Base-by-base conservation (phyloP, 208 protist genomes). In the Trypanosoma conorhini region DNA sequence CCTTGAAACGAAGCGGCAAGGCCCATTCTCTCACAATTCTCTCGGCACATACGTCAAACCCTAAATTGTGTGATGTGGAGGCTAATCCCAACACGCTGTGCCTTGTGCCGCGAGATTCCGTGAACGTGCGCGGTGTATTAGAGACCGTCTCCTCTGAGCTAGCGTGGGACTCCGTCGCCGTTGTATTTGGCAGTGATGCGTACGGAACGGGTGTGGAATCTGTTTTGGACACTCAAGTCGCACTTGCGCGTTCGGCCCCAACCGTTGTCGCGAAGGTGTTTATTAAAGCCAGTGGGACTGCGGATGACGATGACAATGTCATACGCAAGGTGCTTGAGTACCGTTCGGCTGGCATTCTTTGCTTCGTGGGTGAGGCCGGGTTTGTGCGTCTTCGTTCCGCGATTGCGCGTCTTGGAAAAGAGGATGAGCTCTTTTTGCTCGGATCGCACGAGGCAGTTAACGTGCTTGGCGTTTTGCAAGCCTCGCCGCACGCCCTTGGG, bases 71-170 rank as follows among this genome's bases (percentile, higher is more conserved):
- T 69, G 85, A 91, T 46, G 71, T 77, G 17, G 24, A 46, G 12
- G 79, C 71, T 31, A 93, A 93, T 70, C 77, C 77, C 19, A 81
- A 72, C 26, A 90, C 77, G 2, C 68, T 96, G 3, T 96, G 91
- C 77, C 81, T 93, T 60, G 85, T 91, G n/a, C 86, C 87, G 60
- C 79, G 68, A 30, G 91, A 96, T 59, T 74, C 80, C 55, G 74
- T 89, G 55, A 93, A 92, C 72, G 59, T 91, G 0, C 86, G 80
- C 38, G 91, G 73, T 35, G 28, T 92, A 51, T 72, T 96, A 24
- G 86, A 96, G 64, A 70, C 85, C 28, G 77, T 68, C 12, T 85
- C 83, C n/a, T 80, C 74, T 40, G 71, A 83, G 61, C 77, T 96
- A 21, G 19, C n/a, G 30, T 96, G 91, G 91, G 50, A 86, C 59